These are phyloP conservation scores for Hyaloscypha hepaticicola DNA, from an alignment of 495 filamentous ascomycete species.

Conservation along the genomic window DNA sequence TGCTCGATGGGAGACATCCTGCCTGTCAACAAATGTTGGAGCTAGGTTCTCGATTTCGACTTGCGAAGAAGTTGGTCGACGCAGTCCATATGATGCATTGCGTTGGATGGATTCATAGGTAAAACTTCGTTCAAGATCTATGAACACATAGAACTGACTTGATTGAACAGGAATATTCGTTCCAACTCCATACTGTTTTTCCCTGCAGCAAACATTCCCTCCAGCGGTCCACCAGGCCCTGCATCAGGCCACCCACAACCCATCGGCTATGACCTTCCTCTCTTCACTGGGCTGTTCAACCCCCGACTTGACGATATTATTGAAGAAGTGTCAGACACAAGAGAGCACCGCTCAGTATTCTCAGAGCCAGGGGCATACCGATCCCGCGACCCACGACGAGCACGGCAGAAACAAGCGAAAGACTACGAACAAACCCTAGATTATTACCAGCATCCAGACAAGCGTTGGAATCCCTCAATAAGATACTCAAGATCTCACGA, in stretches of 20 bases:
- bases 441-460: slow-evolving; percentile 32
- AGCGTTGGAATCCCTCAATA: slow-evolving; percentile 23
- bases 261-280: slow-evolving; percentile 24
- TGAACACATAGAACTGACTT: neutral
- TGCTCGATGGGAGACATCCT: slow-evolving; percentile 25
- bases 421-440: slow-evolving; percentile 23
- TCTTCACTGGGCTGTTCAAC: slow-evolving; percentile 24
- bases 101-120: slow-evolving; percentile 30
- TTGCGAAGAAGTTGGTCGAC: slow-evolving; percentile 30
- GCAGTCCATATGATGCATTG: slow-evolving; percentile 32
- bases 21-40: slow-evolving; percentile 27
- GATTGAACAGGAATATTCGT: slow-evolving; percentile 25
- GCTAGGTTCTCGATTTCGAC: slow-evolving; percentile 25
- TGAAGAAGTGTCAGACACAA: neutral
- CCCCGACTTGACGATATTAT: slow-evolving; percentile 21
- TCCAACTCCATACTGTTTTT: slow-evolving; percentile 33
- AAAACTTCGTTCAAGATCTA: neutral
- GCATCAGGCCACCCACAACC: slow-evolving; percentile 26
- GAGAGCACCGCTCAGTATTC: neutral
- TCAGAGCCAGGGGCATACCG: neutral
- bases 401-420: neutral
- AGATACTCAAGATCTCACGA: slow-evolving; percentile 45
- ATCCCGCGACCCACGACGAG: neutral
- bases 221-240: slow-evolving; percentile 23
- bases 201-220: slow-evolving; percentile 20